Evolutionary conservation across 139 green algal genomes (phyloP).

Genomic region (Chlorella sp.): DNA sequence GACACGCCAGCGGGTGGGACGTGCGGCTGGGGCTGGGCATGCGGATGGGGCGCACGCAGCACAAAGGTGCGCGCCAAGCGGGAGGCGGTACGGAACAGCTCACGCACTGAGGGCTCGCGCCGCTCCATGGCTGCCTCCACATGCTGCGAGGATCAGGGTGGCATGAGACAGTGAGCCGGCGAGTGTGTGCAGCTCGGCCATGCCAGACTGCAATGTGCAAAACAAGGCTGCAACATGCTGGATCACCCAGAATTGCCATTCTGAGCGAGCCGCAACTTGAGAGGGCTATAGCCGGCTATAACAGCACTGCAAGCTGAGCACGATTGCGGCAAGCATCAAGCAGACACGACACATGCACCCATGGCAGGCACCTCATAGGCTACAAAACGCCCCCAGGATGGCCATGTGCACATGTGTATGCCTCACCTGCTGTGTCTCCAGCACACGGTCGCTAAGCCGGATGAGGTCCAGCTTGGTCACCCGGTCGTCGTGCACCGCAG

Average conservation of each 20-base stretch:
- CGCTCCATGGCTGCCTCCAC: constrained; percentile 45
- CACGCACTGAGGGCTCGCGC: constrained; percentile 48
- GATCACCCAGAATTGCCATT: too few species aligned
- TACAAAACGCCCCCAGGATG: too few species aligned
- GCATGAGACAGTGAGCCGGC: not conserved
- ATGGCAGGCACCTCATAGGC: too few species aligned
- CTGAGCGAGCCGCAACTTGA: too few species aligned
- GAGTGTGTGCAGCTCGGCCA: not conserved
- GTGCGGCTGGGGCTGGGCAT: too few species aligned
- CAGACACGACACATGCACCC: too few species aligned
- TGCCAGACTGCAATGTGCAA: too few species aligned
- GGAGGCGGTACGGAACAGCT: constrained; percentile 51
- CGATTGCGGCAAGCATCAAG: too few species aligned
- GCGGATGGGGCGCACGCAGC: not conserved
- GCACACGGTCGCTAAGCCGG: constrained; percentile 31
- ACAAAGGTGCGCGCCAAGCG: constrained; percentile 1
- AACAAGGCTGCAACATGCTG: too few species aligned
- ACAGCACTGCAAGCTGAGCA: too few species aligned
- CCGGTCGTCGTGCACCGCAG: constrained; percentile 20
- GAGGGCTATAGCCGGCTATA: too few species aligned
- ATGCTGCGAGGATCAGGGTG: not conserved
- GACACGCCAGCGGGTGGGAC: not conserved
- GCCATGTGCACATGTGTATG: too few species aligned
- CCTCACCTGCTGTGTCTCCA: constrained; percentile 33
- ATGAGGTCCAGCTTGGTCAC: constrained; percentile 35